phyloP scores from a whole-genome alignment of 2,329 filamentous ascomycete genomes.

The Claviceps cyperi region DNA sequence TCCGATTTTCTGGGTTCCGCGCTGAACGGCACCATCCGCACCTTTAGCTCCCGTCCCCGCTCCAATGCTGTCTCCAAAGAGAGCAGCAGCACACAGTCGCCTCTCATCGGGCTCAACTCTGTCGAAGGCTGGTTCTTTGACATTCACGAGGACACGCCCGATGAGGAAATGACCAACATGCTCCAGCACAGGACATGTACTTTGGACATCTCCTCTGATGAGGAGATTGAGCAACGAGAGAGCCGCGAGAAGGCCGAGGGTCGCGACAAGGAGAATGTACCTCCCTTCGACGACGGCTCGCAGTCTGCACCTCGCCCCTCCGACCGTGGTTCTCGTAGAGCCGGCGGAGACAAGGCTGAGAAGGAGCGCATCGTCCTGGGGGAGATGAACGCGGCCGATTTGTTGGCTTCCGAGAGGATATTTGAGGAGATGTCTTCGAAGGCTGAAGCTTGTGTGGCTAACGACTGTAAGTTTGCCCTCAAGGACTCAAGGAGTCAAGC shows the following conservation, averaged over 20 bases:
- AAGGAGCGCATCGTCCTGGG: constrained; percentile 50
- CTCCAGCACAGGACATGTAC: constrained; percentile 82
- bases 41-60: constrained; percentile 34
- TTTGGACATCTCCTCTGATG: constrained; percentile 81
- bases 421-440: too few relatives aligned
- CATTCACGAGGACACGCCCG: constrained; percentile 82
- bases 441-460: too few relatives aligned
- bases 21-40: constrained; percentile 58
- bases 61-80: constrained; percentile 17
- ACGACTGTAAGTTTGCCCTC: too few relatives aligned
- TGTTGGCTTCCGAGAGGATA: constrained; percentile 41
- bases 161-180: constrained; percentile 82
- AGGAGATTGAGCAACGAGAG: constrained; percentile 49
- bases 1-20: constrained; percentile 80
- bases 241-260: constrained; percentile 39
- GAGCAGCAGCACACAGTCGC: constrained; percentile 10
- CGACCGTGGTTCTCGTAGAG: constrained; percentile 9
- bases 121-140: constrained; percentile 76
- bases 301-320: constrained; percentile 32
- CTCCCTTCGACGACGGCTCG: constrained; percentile 52
- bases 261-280: constrained; percentile 84
- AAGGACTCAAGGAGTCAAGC: too few relatives aligned
- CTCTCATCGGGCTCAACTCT: constrained; percentile 30
- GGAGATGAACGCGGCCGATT: constrained; percentile 53
- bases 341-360: constrained; percentile 43